Evolutionary conservation across 2,329 filamentous ascomycete species (phyloP).

Genomic region (Botryotinia narcissicola): DNA sequence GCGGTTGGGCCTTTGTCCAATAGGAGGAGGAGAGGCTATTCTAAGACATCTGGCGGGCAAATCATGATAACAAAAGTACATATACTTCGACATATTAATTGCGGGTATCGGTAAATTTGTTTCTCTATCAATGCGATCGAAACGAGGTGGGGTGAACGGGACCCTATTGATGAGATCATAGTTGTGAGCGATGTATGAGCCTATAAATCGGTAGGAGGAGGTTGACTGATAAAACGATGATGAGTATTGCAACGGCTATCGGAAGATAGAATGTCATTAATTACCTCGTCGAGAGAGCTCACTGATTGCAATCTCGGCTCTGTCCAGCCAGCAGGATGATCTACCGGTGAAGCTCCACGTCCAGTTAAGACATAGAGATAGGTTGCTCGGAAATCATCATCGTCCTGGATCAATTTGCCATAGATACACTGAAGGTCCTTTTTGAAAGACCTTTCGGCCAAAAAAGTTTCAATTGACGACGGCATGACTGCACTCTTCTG

Average conservation of each 20-base stretch:
- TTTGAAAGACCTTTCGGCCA: background rate
- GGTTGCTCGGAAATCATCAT: constrained; percentile 3
- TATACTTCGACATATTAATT: background rate
- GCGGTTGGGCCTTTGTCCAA: background rate
- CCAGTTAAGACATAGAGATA: background rate
- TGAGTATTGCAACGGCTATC: background rate
- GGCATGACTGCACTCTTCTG: background rate
- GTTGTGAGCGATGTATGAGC: background rate
- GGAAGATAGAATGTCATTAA: background rate
- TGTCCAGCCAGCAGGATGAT: background rate
- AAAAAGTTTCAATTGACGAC: background rate
- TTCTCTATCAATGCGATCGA: background rate
- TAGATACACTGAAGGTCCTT: background rate
- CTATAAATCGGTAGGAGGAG: background rate
- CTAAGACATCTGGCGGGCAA: background rate
- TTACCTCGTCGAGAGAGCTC: background rate
- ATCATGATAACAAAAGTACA: background rate
- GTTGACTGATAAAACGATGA: background rate
- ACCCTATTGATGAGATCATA: background rate
- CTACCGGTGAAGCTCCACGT: background rate
- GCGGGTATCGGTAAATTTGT: background rate
- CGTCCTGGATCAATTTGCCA: background rate
- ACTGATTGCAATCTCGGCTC: background rate
- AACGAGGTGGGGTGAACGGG: background rate
- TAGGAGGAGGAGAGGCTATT: background rate